Percentiles rank a stretch among this genome's conserved stretches.
These are phyloP conservation scores for Rosellinia necatrix DNA, from an alignment of 2,329 filamentous ascomycete species.

Conservation along the genomic window DNA sequence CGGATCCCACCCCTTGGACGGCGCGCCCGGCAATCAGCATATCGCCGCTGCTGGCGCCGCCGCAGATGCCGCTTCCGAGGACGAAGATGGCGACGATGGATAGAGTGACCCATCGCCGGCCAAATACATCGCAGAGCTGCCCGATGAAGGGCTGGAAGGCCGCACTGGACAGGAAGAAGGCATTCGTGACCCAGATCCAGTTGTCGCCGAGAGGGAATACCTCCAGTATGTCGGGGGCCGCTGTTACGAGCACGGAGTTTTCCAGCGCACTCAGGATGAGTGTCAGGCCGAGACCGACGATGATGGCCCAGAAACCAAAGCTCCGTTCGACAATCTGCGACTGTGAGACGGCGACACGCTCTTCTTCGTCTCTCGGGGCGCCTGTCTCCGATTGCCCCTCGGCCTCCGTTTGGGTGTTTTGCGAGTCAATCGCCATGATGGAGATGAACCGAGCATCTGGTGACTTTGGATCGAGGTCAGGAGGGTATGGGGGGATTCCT, in stretches of 20 bases:
- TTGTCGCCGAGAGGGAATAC: slow-evolving; percentile 7
- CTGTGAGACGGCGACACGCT: too few relatives aligned
- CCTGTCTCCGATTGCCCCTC: too few relatives aligned
- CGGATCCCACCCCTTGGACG: slow-evolving; percentile 2
- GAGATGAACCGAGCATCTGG: too few relatives aligned
- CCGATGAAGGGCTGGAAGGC: slow-evolving; percentile 40
- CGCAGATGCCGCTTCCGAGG: slow-evolving; percentile 20
- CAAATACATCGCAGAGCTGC: slow-evolving; percentile 48
- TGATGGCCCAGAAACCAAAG: neutral
- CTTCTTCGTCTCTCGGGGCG: too few relatives aligned
- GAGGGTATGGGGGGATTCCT: too few relatives aligned
- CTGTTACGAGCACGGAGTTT: neutral
- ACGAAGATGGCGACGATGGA: neutral
- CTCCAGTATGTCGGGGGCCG: neutral
- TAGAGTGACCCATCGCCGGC: slow-evolving; percentile 21
- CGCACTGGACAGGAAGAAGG: slow-evolving; percentile 17
- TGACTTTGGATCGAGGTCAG: too few relatives aligned
- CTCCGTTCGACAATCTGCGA: too few relatives aligned
- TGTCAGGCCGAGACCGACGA: neutral
- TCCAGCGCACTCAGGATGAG: neutral
- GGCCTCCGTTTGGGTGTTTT: too few relatives aligned
- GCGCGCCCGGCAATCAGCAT: slow-evolving; percentile 12
- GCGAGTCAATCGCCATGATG: too few relatives aligned
- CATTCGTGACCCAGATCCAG: slow-evolving; percentile 26
- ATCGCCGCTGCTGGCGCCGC: neutral